phyloP scores from a whole-genome alignment of 495 filamentous ascomycete species.

The Usnea hakonensis region DNA sequence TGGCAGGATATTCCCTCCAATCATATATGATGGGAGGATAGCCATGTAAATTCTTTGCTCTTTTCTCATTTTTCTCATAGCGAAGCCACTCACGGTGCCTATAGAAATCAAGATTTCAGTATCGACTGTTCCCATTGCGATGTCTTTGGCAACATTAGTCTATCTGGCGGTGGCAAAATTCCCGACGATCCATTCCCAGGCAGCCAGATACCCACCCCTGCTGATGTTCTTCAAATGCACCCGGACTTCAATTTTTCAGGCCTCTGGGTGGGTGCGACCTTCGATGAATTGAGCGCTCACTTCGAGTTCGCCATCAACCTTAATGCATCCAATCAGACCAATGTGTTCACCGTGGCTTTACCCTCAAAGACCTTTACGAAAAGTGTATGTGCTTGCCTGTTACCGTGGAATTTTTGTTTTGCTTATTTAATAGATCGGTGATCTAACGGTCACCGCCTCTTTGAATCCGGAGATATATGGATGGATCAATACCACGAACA shows the following conservation, averaged over 20 bases:
- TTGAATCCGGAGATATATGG: neutral
- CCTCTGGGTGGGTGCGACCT: slow-evolving; percentile 13
- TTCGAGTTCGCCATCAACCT: slow-evolving; percentile 11
- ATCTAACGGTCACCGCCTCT: neutral
- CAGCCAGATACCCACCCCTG: neutral
- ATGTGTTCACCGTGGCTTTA: slow-evolving; percentile 6
- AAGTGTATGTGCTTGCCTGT: neutral
- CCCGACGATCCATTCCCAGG: neutral
- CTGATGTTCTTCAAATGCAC: slow-evolving; percentile 11
- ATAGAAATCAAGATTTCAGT: slow-evolving; percentile 1
- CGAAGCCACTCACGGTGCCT: neutral
- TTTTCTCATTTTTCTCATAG: neutral
- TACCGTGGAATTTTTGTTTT: neutral
- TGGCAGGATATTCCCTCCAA: slow-evolving; percentile 4
- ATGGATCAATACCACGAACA: slow-evolving; percentile 11
- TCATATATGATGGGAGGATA: neutral
- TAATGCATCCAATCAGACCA: slow-evolving; percentile 7
- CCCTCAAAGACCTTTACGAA: slow-evolving; percentile 1
- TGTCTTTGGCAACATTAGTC: slow-evolving; percentile 9
- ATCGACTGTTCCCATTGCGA: slow-evolving; percentile 6
- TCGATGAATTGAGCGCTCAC: slow-evolving; percentile 6
- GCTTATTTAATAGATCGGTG: neutral
- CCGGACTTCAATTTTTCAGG: slow-evolving; percentile 19
- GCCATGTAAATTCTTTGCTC: neutral
- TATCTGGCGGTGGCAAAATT: slow-evolving; percentile 12